Evolutionary conservation across 1,284 basidiomycete species (phyloP), one percentile per base, ranked within the genome.

Genomic region (Inonotus obliquus): DNA sequence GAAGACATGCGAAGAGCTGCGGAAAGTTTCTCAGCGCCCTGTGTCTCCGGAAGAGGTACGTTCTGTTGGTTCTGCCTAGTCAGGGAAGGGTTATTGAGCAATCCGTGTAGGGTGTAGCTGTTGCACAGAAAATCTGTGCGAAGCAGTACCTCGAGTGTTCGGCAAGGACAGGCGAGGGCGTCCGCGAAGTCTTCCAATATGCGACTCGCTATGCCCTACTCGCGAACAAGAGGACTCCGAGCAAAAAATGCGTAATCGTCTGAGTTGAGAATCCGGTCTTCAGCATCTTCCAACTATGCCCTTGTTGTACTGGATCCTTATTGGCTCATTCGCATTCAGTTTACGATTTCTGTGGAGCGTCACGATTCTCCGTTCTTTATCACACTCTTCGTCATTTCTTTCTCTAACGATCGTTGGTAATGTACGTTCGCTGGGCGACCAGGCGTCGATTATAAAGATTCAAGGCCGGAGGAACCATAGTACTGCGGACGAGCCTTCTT

Each of bases 111-210:
- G 94, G 93, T 66, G 85, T 89, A 81, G 89, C 91, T 3, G 89
- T 94, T 54, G 88, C 91, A 6, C 87, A 89, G 77, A 92, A 93
- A 83, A 95, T 96, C 69, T 87, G 87, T 35, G 94, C 94, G 7
- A 88, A 86, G 74, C 85, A 88, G 70, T 96, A 96, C 75, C 85
- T 94, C 62, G 94, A 96, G 75, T 96, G 94, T 76, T 92, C 89
- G 62, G 92, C 93, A 73, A 92, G 91, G 81, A 85, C 87, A 14
- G 92, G 94, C 63, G 87, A 92, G 74, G 94, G 94, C 67, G 94
- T 96, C 56, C 84, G 91, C 67, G 94, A 96, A 74, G 92, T 95
- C 45, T 96, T 96, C 82, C 91, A 95, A 75, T 87, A 88, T 67
- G 93, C 93, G 47, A 94, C 92, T 59, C 84, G 90, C 67, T 86